phyloP scores from a whole-genome alignment of 139 green algal genomes.

The Marvania coccoides region DNA sequence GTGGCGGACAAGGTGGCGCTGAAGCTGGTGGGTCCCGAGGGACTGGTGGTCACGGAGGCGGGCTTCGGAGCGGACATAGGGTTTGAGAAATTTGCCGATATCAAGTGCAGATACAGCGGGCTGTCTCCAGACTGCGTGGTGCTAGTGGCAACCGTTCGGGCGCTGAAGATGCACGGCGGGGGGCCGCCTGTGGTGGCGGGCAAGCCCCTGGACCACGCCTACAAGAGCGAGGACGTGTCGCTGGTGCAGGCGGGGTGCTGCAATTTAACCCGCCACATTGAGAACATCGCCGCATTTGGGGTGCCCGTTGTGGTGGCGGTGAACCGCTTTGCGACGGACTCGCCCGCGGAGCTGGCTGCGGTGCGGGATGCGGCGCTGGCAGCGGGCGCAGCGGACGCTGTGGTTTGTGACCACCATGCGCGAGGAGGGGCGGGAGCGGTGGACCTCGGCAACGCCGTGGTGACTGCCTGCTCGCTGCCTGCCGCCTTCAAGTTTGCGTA shows the following conservation, averaged over 20 bases:
- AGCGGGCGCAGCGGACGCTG: conserved; percentile 71
- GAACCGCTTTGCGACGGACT: conserved; percentile 90
- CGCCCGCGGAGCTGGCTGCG: conserved; percentile 67
- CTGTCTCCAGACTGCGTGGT: conserved; percentile 70
- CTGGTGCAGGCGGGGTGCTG: conserved; percentile 69
- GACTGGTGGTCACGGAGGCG: conserved; percentile 92
- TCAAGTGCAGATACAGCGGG: conserved; percentile 83
- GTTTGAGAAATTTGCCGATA: conserved; percentile 92
- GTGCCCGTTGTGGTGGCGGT: conserved; percentile 89
- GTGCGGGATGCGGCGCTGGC: conserved; percentile 38
- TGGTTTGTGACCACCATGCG: conserved; percentile 84
- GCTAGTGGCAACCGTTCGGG: conserved; percentile 91
- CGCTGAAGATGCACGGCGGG: conserved; percentile 91
- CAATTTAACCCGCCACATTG: conserved; percentile 82
- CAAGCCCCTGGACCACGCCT: conserved; percentile 85
- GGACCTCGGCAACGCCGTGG: conserved; percentile 79
- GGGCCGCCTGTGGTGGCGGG: conserved; percentile 68
- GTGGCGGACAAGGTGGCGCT: conserved; percentile 90
- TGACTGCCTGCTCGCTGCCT: conserved; percentile 50
- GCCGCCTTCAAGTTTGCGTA: conserved; percentile 82
- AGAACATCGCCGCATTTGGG: conserved; percentile 79
- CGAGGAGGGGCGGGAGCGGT: conserved; percentile 80
- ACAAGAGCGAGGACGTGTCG: conserved; percentile 83
- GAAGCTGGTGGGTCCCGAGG: conserved; percentile 79
- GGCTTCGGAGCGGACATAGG: conserved; percentile 98